Evolutionary conservation across 306 rosid species (phyloP), one percentile per base, ranked within the genome.

Genomic region (Luffa acutangula): DNA sequence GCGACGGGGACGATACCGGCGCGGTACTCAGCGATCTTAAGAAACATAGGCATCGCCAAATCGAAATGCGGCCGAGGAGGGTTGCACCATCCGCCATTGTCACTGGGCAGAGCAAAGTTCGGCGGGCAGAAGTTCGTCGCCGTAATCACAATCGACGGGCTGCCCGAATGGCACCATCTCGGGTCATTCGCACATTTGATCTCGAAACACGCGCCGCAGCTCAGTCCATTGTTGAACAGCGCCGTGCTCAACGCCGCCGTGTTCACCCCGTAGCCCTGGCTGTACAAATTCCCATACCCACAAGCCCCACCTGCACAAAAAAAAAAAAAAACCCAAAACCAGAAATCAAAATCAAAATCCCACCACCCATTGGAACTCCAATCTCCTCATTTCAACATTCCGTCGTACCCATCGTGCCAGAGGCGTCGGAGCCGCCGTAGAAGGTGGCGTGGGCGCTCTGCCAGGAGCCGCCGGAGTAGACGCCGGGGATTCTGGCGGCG

Each of bases 21-120:
- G 4, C 91, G 93, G 77, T 90, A 90, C 77, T 90, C 90, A 2
- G 93, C 93, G 43, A 90, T 90, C 77, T 88, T 88, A 17, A 90
- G 91, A 81, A 90, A 90, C 93, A 90, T 85, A 31, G 93, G 93
- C 93, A 90, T 90, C 83, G 93, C 93, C 7, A 90, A 90, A 80
- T 90, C 93, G 52, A 90, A 90, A 82, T 90, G 93, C 2, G 90
- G 85, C 4, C 93, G 90, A 57, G 93, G 93, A 64, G 93, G 93
- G 87, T 90, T 90, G 66, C 93, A 90, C 93, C 93, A 90, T 0
- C 93, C 93, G 8, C 93, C 93, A 63, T 90, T 90, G 82, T 90
- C 93, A 64, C 77, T 88, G 9, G 93, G 90, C 71, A 85, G 90
- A 33, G 93, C 93, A 20, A 36, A 90, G 81, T 90, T 90, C 0